phyloP scores from a whole-genome alignment of 2,329 filamentous ascomycete genomes.

The Gaeumannomyces tritici region DNA sequence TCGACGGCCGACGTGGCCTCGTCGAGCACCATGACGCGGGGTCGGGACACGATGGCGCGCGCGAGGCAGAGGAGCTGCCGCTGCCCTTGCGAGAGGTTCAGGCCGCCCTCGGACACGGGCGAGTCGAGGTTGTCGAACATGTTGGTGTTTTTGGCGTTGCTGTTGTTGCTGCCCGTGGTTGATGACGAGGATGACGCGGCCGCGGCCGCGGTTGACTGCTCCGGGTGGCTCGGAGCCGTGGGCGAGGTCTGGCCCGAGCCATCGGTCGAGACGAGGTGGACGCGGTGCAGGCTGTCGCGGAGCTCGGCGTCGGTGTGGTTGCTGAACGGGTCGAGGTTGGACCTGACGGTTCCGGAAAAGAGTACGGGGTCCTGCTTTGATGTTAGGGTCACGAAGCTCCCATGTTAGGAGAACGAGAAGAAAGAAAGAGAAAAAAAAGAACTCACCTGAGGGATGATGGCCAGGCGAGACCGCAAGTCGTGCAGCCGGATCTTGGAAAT shows the following conservation, averaged over 20 bases:
- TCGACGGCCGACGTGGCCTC: slow-evolving; percentile 74
- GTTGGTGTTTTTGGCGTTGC: slow-evolving; percentile 48
- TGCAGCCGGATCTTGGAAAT: slow-evolving; percentile 63
- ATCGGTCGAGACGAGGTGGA: slow-evolving; percentile 43
- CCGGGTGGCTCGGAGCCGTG: slow-evolving; percentile 2
- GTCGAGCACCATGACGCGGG: slow-evolving; percentile 71
- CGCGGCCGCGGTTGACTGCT: neutral
- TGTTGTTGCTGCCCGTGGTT: slow-evolving; percentile 19
- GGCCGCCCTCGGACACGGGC: slow-evolving; percentile 59
- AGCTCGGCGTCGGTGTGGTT: slow-evolving; percentile 61
- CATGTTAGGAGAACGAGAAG: too few relatives aligned
- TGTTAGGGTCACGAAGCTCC: slow-evolving; percentile 6
- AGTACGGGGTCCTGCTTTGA: slow-evolving; percentile 59
- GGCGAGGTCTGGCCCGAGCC: slow-evolving; percentile 32
- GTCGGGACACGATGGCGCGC: slow-evolving; percentile 60
- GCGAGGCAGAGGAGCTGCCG: slow-evolving; percentile 68
- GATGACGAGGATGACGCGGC: slow-evolving; percentile 23
- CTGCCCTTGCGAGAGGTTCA: slow-evolving; percentile 69
- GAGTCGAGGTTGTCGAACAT: slow-evolving; percentile 54
- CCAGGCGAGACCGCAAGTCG: slow-evolving; percentile 61
- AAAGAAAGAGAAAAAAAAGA: too few relatives aligned
- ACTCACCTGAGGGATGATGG: slow-evolving; percentile 63
- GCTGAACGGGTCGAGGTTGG: slow-evolving; percentile 69
- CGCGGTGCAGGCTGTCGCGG: slow-evolving; percentile 57
- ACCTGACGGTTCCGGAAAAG: slow-evolving; percentile 69